Conservation (phyloP, 805 yeast genomes). For the Tetrapisispora taiwanensis region DNA sequence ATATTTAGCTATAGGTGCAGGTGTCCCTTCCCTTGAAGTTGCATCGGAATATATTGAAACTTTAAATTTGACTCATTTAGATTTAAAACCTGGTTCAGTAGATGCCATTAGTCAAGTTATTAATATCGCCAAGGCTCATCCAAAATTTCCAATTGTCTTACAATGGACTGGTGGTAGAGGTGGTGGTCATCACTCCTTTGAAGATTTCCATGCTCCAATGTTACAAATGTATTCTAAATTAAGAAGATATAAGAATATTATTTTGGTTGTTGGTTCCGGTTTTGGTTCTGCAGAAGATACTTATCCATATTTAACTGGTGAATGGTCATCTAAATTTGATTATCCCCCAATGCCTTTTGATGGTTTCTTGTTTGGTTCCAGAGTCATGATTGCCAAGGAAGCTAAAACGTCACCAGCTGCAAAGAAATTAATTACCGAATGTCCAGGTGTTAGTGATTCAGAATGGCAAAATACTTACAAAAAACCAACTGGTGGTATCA, state of each 20-base stretch:
- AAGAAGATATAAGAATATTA: conserved; percentile 82
- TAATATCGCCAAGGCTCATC: conserved; percentile 89
- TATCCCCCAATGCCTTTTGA: conserved; percentile 99
- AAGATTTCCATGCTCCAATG: conserved; percentile 97
- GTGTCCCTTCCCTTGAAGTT: conserved; percentile 96
- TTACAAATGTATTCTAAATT: conserved; percentile 91
- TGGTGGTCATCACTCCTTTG: conserved; percentile 99
- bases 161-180: conserved; percentile 99
- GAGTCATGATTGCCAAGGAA: conserved; percentile 96
- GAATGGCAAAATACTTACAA: conserved; percentile 93
- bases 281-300: conserved; percentile 96
- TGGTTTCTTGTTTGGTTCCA: conserved; percentile 90
- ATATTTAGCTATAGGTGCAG: conserved; percentile 96
- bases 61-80: conserved; percentile 85
- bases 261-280: conserved; percentile 95
- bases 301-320: conserved; percentile 94
- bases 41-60: conserved; percentile 93
- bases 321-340: conserved; percentile 80
- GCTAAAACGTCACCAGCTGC: conserved; percentile 91
- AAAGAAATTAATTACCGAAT: conserved; percentile 79
- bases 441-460: conserved; percentile 80
- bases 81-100: conserved; percentile 95
- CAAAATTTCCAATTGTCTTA: conserved; percentile 88
- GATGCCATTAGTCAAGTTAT: conserved; percentile 84
- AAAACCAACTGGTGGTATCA: conserved; percentile 92